These are phyloP conservation scores for Pichiaceae sp. DNA, from an alignment of 1,139 yeast species.

Conservation along the genomic window DNA sequence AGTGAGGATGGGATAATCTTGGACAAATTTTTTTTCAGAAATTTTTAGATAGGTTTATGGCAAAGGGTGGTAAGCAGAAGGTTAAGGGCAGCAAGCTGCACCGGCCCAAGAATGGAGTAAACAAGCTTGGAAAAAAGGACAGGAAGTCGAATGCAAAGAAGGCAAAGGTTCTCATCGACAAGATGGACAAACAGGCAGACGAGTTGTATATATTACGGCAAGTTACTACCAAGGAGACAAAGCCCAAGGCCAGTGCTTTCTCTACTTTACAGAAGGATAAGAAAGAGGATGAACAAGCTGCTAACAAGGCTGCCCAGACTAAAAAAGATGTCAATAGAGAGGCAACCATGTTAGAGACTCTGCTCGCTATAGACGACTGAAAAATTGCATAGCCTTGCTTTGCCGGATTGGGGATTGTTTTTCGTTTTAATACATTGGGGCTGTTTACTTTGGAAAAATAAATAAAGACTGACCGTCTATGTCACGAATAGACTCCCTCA, in stretches of 20 bases:
- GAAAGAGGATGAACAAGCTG: slow-evolving; percentile 28
- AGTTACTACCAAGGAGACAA: neutral
- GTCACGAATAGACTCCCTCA: slow-evolving; percentile 7
- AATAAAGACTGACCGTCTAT: too few relatives aligned
- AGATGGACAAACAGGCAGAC: slow-evolving; percentile 32
- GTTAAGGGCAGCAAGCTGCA: too few relatives aligned
- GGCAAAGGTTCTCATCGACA: slow-evolving; percentile 33
- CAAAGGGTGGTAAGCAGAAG: neutral
- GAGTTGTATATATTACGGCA: slow-evolving; percentile 27
- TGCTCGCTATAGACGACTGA: neutral
- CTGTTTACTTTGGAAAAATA: too few relatives aligned
- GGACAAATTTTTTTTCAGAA: too few relatives aligned
- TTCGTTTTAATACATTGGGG: too few relatives aligned
- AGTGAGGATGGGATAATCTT: slow-evolving; percentile 10
- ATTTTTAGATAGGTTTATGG: slow-evolving; percentile 18
- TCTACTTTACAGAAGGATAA: slow-evolving; percentile 10
- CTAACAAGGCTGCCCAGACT: slow-evolving; percentile 29
- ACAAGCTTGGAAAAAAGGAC: neutral
- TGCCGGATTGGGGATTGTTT: neutral
- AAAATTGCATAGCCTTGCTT: neutral
- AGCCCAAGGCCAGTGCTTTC: slow-evolving; percentile 5
- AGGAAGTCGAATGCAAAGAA: slow-evolving; percentile 24
- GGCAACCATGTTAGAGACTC: neutral
- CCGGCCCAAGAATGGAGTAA: too few relatives aligned
- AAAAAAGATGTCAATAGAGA: slow-evolving; percentile 36